Evolutionary conservation across 257 asterid genomes (phyloP), one percentile per base, ranked within the genome.

Genomic region (Jacaranda mimosifolia): DNA sequence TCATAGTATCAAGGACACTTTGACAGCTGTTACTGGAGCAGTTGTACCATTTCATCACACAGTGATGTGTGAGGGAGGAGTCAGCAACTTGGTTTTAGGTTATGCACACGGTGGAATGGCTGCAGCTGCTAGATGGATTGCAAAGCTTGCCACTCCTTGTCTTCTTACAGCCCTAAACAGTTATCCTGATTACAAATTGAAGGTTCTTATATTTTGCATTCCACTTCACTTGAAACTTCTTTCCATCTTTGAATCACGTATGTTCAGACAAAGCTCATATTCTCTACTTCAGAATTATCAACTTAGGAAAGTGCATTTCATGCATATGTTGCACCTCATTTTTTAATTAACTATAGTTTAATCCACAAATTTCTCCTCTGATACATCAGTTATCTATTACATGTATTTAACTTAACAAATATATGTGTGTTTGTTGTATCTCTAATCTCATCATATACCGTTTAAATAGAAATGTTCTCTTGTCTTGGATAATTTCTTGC

Each of bases 41-140:
- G 99, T 96, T 36, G 99, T 96, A 21, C 99, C 99, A 7, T 96
- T 96, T 79, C 99, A 96, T 89, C 99, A 96, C 80, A 80, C 98
- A 0, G 92, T 96, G 66, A 91, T 96, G 75, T 87, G 86, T 49
- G 98, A 87, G 74, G 97, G 96, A 77, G 99, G 99, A 62, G 93
- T 96, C 52, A 90, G 91, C 88, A 85, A 96, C 85, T 84, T 96
- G 85, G 97, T 91, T 76, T 87, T 96, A 74, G 99, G 99, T 60
- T 96, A 96, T 79, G 99, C 99, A 3, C 99, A 96, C 79, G 86
- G 99, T 79, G 99, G 99, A 68, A 96, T 96, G 99, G 99, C 91
- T 79, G 99, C 99, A 63, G 99, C 99, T 59, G 99, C 99, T 77
- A 85, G 99, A 48, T 96, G 99, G 98, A 96, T 93, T 71, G 97